Evolutionary conservation across 2,329 filamentous ascomycete genomes (phyloP).

Genomic region (Elsinoe batatas): DNA sequence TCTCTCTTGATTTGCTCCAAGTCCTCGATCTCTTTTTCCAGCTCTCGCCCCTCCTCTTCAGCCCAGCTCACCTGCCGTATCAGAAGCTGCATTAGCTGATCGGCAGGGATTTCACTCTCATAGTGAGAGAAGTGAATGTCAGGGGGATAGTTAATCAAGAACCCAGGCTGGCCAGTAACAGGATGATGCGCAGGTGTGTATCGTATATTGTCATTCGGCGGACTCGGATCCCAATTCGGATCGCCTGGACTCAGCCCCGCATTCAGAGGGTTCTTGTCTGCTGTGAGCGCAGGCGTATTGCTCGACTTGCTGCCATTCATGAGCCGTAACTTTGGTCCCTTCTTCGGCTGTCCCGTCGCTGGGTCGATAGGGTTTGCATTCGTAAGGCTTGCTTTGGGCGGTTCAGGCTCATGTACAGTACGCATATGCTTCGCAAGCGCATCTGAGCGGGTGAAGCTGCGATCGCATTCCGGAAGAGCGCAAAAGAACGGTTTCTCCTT

Average conservation of each 20-base stretch:
- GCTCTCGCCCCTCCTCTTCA: constrained; percentile 52
- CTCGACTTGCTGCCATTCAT: constrained; percentile 28
- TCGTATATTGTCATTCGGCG: constrained; percentile 45
- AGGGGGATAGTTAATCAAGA: constrained; percentile 43
- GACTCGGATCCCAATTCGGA: constrained; percentile 22
- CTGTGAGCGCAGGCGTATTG: constrained; percentile 13
- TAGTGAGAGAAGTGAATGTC: constrained; percentile 53
- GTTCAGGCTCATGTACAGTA: constrained; percentile 95
- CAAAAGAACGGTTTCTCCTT: constrained; percentile 98
- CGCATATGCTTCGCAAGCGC: constrained; percentile 97
- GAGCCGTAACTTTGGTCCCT: constrained; percentile 36
- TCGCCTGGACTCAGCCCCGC: constrained; percentile 10
- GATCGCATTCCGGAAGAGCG: constrained; percentile 89
- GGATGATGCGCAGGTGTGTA: constrained; percentile 51
- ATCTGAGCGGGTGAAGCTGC: constrained; percentile 90
- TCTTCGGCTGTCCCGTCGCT: constrained; percentile 23
- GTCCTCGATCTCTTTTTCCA: constrained; percentile 55
- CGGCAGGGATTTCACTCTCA: constrained; percentile 57
- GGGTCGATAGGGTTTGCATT: constrained; percentile 53
- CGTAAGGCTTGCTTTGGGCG: constrained; percentile 56
- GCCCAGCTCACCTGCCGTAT: constrained; percentile 63
- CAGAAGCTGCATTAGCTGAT: constrained; percentile 54
- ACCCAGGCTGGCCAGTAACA: constrained; percentile 43
- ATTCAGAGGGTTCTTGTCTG: constrained; percentile 12
- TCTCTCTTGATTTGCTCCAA: constrained; percentile 58